phyloP scores from a whole-genome alignment of 768 basidiomycete genomes.

The Hericium rajendrae region DNA sequence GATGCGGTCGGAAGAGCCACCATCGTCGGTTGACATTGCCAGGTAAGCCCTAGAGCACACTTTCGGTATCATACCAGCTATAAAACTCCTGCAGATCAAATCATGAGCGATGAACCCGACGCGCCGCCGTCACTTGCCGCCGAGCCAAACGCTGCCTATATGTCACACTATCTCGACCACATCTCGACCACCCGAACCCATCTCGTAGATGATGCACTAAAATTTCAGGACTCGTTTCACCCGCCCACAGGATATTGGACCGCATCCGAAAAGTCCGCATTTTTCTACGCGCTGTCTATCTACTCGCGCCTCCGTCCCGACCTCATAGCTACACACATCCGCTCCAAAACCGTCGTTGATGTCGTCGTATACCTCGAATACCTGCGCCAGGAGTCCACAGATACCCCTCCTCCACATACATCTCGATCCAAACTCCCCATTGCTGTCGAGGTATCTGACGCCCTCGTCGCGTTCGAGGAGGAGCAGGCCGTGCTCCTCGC shows the following conservation, averaged over 20 bases:
- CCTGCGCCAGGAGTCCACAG: constrained; percentile 21
- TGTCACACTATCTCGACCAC: constrained; percentile 5
- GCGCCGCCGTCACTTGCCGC: neutral
- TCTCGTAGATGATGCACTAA: neutral
- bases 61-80: too few relatives aligned
- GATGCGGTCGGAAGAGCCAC: too few relatives aligned
- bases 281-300: constrained; percentile 60
- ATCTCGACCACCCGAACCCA: constrained; percentile 5
- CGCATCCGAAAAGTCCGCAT: constrained; percentile 50
- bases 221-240: constrained; percentile 17
- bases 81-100: too few relatives aligned
- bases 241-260: constrained; percentile 45
- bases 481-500: neutral
- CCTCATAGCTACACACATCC: constrained; percentile 59
- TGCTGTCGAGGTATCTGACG: constrained; percentile 6
- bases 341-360: constrained; percentile 56
- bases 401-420: neutral
- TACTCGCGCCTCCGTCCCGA: constrained; percentile 71
- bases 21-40: too few relatives aligned
- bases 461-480: constrained; percentile 8
- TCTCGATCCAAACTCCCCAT: constrained; percentile 5
- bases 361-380: constrained; percentile 57
- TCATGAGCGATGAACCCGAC: neutral
- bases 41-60: too few relatives aligned
- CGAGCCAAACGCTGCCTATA: neutral